Evolutionary conservation across 2,329 filamentous ascomycete genomes (phyloP).

Genomic region (Corynespora cassiicola): DNA sequence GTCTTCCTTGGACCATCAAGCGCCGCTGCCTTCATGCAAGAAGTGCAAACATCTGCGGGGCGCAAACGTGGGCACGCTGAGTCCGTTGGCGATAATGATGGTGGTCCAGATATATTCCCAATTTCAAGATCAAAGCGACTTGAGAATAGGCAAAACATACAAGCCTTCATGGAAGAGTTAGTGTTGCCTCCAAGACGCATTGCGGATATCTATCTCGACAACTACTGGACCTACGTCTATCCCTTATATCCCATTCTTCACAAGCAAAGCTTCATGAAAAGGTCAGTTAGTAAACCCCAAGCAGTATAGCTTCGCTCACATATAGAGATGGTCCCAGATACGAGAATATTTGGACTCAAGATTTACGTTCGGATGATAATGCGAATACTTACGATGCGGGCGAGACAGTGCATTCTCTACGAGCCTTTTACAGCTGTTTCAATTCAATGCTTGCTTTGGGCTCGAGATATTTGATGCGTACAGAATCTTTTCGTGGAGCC

Average conservation of each 20-base stretch:
- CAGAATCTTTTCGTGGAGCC: slow-evolving; percentile 8
- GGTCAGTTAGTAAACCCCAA: too few species aligned
- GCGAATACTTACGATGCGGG: not conserved
- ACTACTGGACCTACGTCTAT: slow-evolving; percentile 11
- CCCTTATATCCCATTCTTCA: slow-evolving; percentile 12
- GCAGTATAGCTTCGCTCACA: too few species aligned
- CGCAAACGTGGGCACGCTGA: slow-evolving; percentile 3
- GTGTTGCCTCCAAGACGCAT: slow-evolving; percentile 9
- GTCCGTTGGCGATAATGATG: not conserved
- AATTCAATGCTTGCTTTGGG: slow-evolving; percentile 32
- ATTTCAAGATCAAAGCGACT: too few species aligned
- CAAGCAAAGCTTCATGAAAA: slow-evolving; percentile 4
- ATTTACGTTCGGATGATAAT: too few species aligned
- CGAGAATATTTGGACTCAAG: slow-evolving; percentile 4
- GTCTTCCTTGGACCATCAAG: slow-evolving; percentile 11
- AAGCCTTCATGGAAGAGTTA: slow-evolving; percentile 4
- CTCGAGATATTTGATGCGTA: slow-evolving; percentile 16
- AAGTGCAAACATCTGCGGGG: not conserved
- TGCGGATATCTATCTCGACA: slow-evolving; percentile 5
- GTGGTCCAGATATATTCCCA: too few species aligned
- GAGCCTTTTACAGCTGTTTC: slow-evolving; percentile 18
- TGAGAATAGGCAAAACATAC: slow-evolving; percentile 2
- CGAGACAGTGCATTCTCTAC: slow-evolving; percentile 5
- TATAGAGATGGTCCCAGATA: too few species aligned
- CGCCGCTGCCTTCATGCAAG: slow-evolving; percentile 11